These are phyloP conservation scores for Elaphomyces granulatus DNA, from an alignment of 495 filamentous ascomycete genomes.

Conservation along the genomic window DNA sequence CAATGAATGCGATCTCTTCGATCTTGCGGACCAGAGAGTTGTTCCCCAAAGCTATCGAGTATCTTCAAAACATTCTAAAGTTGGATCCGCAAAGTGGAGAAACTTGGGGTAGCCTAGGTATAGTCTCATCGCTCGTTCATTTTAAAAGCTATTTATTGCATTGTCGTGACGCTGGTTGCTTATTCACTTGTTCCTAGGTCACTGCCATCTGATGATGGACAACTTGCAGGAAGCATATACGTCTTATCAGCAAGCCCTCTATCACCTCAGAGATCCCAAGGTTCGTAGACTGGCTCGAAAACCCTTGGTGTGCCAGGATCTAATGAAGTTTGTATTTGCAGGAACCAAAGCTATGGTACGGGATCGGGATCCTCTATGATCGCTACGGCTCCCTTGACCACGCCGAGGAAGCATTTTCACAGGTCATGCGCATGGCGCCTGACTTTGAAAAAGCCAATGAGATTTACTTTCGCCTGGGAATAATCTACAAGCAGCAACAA, in stretches of 20 bases:
- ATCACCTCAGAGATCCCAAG: conserved; percentile 90
- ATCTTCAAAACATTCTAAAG: conserved; percentile 80
- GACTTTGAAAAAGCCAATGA: conserved; percentile 99
- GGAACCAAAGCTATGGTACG: conserved; percentile 98
- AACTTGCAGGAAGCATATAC: conserved; percentile 93
- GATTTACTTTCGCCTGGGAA: conserved; percentile 95
- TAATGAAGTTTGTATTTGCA: conserved; percentile 18
- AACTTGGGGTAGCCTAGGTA: conserved; percentile 91
- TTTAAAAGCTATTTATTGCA: background rate
- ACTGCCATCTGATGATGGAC: conserved; percentile 99
- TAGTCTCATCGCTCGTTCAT: too few relatives aligned
- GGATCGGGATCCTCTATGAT: conserved; percentile 96
- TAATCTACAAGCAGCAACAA: conserved; percentile 98
- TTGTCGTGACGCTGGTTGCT: too few relatives aligned
- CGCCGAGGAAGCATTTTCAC: conserved; percentile 95
- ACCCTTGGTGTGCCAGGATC: background rate
- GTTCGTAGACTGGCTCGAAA: conserved; percentile 30
- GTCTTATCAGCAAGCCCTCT: conserved; percentile 92
- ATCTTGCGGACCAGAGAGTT: conserved; percentile 86
- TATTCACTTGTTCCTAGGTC: too few relatives aligned
- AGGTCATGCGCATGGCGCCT: conserved; percentile 98
- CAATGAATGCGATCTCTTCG: conserved; percentile 87
- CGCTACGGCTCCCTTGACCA: conserved; percentile 94
- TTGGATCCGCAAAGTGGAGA: conserved; percentile 81
- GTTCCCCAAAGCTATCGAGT: conserved; percentile 88